These are phyloP conservation scores for Boletus semigastroideus DNA, from an alignment of 1,284 basidiomycete genomes.

Conservation along the genomic window DNA sequence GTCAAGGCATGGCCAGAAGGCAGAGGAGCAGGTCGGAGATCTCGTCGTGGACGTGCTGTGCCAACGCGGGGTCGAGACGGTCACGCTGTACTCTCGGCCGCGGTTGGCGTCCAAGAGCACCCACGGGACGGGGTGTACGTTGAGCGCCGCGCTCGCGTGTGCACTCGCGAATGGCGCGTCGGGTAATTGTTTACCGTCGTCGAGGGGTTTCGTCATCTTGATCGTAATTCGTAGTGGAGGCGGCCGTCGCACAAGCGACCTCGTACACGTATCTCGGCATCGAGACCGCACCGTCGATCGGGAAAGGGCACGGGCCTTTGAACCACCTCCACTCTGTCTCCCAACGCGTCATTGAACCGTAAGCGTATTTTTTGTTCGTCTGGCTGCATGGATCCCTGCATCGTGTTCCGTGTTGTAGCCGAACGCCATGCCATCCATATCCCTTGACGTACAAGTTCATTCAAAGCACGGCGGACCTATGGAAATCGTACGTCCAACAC, in stretches of 20 bases:
- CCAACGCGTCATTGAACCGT: conserved; percentile 58
- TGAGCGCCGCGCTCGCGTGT: conserved; percentile 81
- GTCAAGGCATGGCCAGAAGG: conserved; percentile 23
- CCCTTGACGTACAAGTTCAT: conserved; percentile 74
- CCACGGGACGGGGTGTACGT: conserved; percentile 93
- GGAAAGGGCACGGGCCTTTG: conserved; percentile 81
- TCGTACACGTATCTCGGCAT: conserved; percentile 80
- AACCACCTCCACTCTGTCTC: conserved; percentile 80
- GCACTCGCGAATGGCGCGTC: conserved; percentile 48
- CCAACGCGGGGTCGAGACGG: conserved; percentile 33
- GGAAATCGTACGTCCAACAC: conserved; percentile 82
- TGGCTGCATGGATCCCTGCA: neutral
- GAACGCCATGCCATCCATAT: conserved; percentile 59
- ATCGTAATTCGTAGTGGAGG: conserved; percentile 42
- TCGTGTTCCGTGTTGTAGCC: conserved; percentile 45
- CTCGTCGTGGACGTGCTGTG: conserved; percentile 81
- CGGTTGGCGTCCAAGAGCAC: conserved; percentile 73
- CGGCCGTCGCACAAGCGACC: conserved; percentile 62
- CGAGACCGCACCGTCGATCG: conserved; percentile 67
- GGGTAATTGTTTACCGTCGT: conserved; percentile 36
- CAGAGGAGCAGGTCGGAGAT: conserved; percentile 8
- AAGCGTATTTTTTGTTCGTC: conserved; percentile 22
- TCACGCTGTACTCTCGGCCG: conserved; percentile 64
- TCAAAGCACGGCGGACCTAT: conserved; percentile 51
- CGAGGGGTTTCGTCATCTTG: neutral